Base-by-base conservation (phyloP, 1,139 yeast genomes). In the Kodamaea ohmeri region DNA sequence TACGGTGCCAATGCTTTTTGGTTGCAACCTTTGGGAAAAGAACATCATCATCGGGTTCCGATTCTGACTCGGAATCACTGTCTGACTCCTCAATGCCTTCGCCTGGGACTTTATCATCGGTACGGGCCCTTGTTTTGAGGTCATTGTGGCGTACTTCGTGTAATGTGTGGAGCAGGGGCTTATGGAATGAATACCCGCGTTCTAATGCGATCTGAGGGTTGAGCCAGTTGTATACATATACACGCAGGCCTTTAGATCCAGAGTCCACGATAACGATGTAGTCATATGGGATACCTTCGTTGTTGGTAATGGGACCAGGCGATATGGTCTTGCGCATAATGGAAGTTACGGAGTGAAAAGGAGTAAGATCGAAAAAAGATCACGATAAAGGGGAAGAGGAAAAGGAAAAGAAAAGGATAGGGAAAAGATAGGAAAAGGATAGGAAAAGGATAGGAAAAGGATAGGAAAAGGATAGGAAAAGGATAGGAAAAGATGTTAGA, bases 211-310 rank as follows among this genome's bases (percentile, higher is more conserved):
- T 49, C 17, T 52, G 35, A 0, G 78, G 74, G 44, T 79, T 77
- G 26, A 78, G 63, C 85, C 88, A 84, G 42, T 73, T 72, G 57
- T 87, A 87, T 2, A 87, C 73, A 51, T 75, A 83, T 0, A 84
- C 84, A 12, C 95, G 63, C 1, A 94, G 80, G 0, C 95, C 95
- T 34, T 79, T 80, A 1, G 94, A 83, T 0, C 96, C 95, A 0
- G 95, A 84, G 54, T 87, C 96, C 15, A 87, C 78, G 8, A 87
- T 71, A 2, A 87, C 76, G 2, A 85, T 76, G 56, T 83, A 85
- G 52, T 81, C 81, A 45, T 73, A 77, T 1, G 85, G 83, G 1
- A 70, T 56, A 0, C 73, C 75, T 3, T 67, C 56, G 6, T 56
- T 50, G 32, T 70, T 66, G 36, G 48, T 51, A 7, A 63, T 36